These are phyloP conservation scores for Ophiosphaerella herpotricha DNA, from an alignment of 2,329 filamentous ascomycete species.

Conservation along the genomic window DNA sequence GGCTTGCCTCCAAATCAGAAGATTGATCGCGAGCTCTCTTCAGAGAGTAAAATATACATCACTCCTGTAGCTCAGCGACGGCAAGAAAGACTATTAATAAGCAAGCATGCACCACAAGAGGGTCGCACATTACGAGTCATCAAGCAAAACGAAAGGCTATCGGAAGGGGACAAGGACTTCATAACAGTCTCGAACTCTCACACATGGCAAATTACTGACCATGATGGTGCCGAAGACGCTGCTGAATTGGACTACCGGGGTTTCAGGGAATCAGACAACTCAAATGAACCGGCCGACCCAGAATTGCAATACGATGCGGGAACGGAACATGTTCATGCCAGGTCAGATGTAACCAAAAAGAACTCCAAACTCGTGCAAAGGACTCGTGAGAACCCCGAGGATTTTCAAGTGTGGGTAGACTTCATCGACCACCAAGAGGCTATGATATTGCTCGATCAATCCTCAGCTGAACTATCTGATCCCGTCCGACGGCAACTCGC, in stretches of 20 bases:
- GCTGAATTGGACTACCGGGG: conserved; percentile 43
- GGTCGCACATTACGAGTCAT: conserved; percentile 38
- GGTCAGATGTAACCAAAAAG: conserved; percentile 51
- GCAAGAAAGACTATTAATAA: conserved; percentile 54
- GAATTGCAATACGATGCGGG: conserved; percentile 44
- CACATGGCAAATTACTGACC: conserved; percentile 27
- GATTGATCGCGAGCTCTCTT: conserved; percentile 69
- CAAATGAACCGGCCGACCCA: conserved; percentile 33
- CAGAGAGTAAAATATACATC: conserved; percentile 52
- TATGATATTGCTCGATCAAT: conserved; percentile 61
- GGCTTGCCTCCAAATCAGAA: conserved; percentile 64
- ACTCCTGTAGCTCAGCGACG: conserved; percentile 44
- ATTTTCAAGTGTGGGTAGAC: conserved; percentile 75
- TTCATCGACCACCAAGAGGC: conserved; percentile 79
- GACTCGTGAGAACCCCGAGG: conserved; percentile 67
- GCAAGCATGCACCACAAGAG: conserved; percentile 24
- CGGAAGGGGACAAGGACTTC: conserved; percentile 31
- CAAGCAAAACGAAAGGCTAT: conserved; percentile 3
- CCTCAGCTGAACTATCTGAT: conserved; percentile 53
- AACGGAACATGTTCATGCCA: conserved; percentile 10
- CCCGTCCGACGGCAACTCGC: conserved; percentile 72
- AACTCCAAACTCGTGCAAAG: conserved; percentile 66
- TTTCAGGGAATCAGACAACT: conserved; percentile 32
- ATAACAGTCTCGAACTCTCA: conserved; percentile 26
- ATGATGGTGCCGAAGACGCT: conserved; percentile 15